A percentile compares a stretch with the other conserved stretches of the same genome.
Evolutionary conservation across 176 grass and related monocot genomes (phyloP).

Genomic region (Neostapfia colusana): DNA sequence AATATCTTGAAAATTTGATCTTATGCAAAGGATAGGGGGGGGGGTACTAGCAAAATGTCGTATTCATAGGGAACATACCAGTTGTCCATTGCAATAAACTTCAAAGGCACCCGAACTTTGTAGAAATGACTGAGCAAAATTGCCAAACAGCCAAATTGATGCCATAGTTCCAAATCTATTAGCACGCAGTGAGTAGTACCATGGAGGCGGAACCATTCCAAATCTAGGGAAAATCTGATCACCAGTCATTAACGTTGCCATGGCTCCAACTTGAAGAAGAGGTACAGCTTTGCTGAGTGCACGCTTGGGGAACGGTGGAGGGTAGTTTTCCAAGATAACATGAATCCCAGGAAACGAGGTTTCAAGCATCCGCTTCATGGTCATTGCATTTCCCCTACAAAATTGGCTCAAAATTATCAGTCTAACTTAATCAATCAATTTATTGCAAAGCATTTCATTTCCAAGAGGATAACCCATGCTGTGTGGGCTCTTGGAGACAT

Average conservation of each 20-base stretch:
- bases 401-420: conserved; percentile 28
- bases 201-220: conserved; percentile 85
- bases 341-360: conserved; percentile 79
- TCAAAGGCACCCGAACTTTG: conserved; percentile 97
- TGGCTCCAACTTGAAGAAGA: conserved; percentile 78
- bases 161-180: conserved; percentile 98
- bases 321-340: conserved; percentile 85
- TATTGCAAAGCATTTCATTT: not conserved
- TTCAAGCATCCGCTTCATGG: conserved; percentile 82
- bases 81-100: conserved; percentile 88
- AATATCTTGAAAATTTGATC: not conserved
- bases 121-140: conserved; percentile 79
- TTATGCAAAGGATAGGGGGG: not conserved
- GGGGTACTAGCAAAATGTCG: not conserved
- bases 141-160: conserved; percentile 81
- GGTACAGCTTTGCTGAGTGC: conserved; percentile 78
- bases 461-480: not conserved
- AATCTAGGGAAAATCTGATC: conserved; percentile 97
- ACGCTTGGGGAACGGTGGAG: conserved; percentile 83
- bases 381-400: conserved; percentile 88
- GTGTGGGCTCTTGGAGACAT: not conserved
- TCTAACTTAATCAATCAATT: not conserved
- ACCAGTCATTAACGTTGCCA: conserved; percentile 81
- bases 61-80: conserved; percentile 61
- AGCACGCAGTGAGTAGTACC: conserved; percentile 75